A percentile compares a stretch with the other conserved stretches of the same genome.
These are phyloP conservation scores for Cryptococcus amylolentus DNA, from an alignment of 1,284 basidiomycete species.

Conservation along the genomic window DNA sequence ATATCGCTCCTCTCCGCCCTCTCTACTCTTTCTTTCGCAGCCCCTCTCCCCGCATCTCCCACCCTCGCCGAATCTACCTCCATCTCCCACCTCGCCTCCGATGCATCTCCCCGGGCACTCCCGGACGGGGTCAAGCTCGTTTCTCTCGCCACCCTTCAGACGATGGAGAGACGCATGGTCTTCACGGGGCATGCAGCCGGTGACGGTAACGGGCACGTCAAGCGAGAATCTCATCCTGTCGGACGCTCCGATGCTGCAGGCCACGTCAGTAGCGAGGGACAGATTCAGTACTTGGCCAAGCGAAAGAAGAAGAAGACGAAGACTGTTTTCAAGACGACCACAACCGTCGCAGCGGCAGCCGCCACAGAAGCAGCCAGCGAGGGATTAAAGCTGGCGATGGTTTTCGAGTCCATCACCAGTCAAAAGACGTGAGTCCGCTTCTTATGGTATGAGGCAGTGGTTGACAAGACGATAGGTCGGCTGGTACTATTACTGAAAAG, in stretches of 20 bases:
- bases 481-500: slow-evolving; percentile 18
- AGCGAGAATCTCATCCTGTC: no score
- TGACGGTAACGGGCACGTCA: no score
- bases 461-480: slow-evolving; percentile 9
- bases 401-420: slow-evolving; percentile 6
- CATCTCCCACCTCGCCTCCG: not conserved
- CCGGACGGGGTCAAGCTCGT: not conserved
- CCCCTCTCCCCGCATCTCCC: not conserved
- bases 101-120: not conserved
- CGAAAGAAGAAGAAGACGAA: not conserved
- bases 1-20: not conserved
- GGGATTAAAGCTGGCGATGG: slow-evolving; percentile 6
- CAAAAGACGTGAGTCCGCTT: slow-evolving; percentile 2
- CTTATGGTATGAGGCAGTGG: not conserved
- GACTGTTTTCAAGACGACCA: slow-evolving; percentile 1
- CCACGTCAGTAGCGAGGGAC: no score
- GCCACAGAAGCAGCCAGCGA: slow-evolving; percentile 1
- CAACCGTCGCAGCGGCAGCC: slow-evolving; percentile 1
- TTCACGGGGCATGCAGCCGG: slow-evolving; percentile 9
- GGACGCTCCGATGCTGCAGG: no score
- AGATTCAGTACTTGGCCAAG: no score
- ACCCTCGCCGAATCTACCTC: not conserved
- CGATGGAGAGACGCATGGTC: not conserved
- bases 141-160: not conserved
- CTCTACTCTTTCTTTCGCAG: not conserved